phyloP scores from a whole-genome alignment of 208 protist species.

The Trypanosoma mega region DNA sequence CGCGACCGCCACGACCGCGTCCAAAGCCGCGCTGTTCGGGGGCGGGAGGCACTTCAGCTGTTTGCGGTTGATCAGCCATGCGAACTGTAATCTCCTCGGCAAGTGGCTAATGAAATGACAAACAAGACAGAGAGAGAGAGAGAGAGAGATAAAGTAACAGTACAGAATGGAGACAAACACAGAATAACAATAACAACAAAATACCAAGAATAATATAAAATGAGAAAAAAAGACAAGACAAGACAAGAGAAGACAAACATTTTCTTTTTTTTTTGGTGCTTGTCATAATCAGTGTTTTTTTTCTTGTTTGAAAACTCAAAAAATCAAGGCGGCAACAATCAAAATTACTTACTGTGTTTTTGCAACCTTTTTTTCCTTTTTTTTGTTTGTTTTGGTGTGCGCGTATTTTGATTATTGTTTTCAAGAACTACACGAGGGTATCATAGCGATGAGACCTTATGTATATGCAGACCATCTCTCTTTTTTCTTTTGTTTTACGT shows the following conservation, averaged over 20 bases:
- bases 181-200: slow-evolving; percentile 3
- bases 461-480: no score
- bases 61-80: slow-evolving; percentile 1
- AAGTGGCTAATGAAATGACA: slow-evolving; percentile 10
- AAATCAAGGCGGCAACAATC: no score
- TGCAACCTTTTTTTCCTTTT: not conserved
- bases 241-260: no score
- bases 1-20: slow-evolving; percentile 5
- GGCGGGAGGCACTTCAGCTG: not conserved
- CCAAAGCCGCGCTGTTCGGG: slow-evolving; percentile 6
- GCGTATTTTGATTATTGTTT: no score
- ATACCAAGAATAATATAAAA: no score
- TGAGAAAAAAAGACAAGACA: no score
- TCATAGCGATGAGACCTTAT: no score
- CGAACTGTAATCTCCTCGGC: slow-evolving; percentile 17
- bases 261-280: no score
- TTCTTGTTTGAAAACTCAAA: no score
- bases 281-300: no score
- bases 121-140: slow-evolving; percentile 14
- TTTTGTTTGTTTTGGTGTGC: no score
- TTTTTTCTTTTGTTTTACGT: not conserved
- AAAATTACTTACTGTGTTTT: not conserved
- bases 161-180: not conserved
- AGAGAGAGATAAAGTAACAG: slow-evolving; percentile 4
- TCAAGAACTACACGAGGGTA: not conserved